These are phyloP conservation scores for Triticum aestivum DNA, from an alignment of 176 grass and related monocot genomes.

Conservation along the genomic window IWGSC_CS_RefSeq_v2.1 NC_057795.1:145411541-145412040, in stretches of 20 bases:
- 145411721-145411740: neutral
- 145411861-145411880: neutral
- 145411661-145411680: neutral
- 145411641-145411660: neutral
- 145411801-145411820: neutral
- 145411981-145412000: neutral
- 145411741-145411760: neutral
- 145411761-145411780: neutral
- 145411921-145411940: neutral
- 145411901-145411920: neutral
- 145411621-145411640: neutral
- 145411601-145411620: neutral
- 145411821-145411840: neutral
- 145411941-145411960: neutral
- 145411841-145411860: neutral
- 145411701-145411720: slow-evolving; percentile 1
- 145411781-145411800: neutral
- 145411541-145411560: too few species aligned
- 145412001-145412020: neutral
- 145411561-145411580: too few species aligned
- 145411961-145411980: too few species aligned
- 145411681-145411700: neutral
- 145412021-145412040: too few species aligned
- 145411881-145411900: neutral
- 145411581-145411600: neutral